Percentiles rank a stretch among this genome's conserved stretches.
These are phyloP conservation scores for Colletotrichum neosansevieriae DNA, from an alignment of 2,329 filamentous ascomycete genomes.

Conservation along the genomic window DNA sequence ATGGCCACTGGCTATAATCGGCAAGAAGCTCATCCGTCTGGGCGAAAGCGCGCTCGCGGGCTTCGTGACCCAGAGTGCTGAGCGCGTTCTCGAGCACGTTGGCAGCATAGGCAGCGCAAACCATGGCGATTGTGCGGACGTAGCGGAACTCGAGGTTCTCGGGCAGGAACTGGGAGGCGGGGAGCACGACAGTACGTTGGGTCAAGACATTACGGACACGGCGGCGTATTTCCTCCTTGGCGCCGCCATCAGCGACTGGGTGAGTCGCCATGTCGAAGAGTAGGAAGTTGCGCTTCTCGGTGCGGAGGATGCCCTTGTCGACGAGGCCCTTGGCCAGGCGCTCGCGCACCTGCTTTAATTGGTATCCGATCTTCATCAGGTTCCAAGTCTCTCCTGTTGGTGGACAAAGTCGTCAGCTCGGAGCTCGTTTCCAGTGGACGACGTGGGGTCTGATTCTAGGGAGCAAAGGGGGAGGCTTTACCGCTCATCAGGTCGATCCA, in stretches of 20 bases:
- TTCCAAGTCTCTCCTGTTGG: conserved; percentile 96
- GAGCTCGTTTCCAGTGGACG: neutral
- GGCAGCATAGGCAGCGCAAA: conserved; percentile 96
- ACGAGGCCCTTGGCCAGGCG: conserved; percentile 96
- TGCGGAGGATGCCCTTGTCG: conserved; percentile 97
- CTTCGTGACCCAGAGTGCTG: conserved; percentile 91
- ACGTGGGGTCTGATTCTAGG: conserved; percentile 18
- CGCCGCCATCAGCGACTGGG: conserved; percentile 93
- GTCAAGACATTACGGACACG: conserved; percentile 93
- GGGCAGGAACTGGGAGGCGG: conserved; percentile 87
- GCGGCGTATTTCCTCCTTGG: conserved; percentile 96
- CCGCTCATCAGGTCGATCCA: conserved; percentile 99
- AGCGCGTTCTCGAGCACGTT: conserved; percentile 99
- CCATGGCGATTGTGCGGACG: conserved; percentile 91
- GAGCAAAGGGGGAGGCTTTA: conserved; percentile 58
- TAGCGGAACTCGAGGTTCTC: conserved; percentile 96
- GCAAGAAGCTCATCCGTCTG: conserved; percentile 96
- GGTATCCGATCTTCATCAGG: conserved; percentile 99
- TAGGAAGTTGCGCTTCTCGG: conserved; percentile 99
- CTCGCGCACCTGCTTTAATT: conserved; percentile 98
- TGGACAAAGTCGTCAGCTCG: conserved; percentile 23
- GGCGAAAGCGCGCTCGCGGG: conserved; percentile 92
- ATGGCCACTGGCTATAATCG: conserved; percentile 98
- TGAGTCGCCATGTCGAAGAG: conserved; percentile 99
- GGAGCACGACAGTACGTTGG: conserved; percentile 92